Evolutionary conservation across 1,139 yeast genomes (phyloP), one percentile per base, ranked within the genome.

Genomic region (Yamadazyma spencermartinsiae): DNA sequence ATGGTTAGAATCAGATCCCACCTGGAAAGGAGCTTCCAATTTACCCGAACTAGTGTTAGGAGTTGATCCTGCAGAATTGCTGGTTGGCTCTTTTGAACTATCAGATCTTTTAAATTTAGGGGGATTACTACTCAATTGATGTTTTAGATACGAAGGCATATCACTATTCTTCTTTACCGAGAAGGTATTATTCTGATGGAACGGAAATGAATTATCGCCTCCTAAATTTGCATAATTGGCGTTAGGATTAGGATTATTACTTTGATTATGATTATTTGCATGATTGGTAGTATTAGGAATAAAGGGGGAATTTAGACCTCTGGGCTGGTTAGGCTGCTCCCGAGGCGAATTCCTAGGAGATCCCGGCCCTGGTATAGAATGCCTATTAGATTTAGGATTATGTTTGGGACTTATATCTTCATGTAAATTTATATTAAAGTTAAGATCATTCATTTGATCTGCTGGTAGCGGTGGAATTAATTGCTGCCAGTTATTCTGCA

Each of bases 31-130:
- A 21, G 41, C 38, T 7, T 42, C 44, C 18, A 43, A 26, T 28
- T 32, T 12, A 26, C 20, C 8, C 29, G 31, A 14, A 12, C 14
- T 19, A 18, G 33, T 11, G n/a, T 29, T 18, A 11, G 33, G 13
- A 14, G 33, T 26, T 13, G 15, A 17, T 10, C 24, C 18, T n/a
- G 77, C 38, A 74, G 51, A 79, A 74, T 74, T 41, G 57, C 37
- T 20, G 34, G 30, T 24, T 15, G 33, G 18, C 5, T 28, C 19
- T 30, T 34, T 43, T 10, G 40, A 31, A 32, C 44, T 43, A 32
- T 18, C 19, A 3, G 40, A 28, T 24, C 46, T 43, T 16, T 26
- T 44, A 6, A 44, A 28, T 28, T 38, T 44, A 3, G 45, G 47
- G 23, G 40, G 38, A 16, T 33, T 32, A 14, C n/a, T 14, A 8